Percentiles rank a stretch among this genome's conserved stretches.
These are phyloP conservation scores for Sporothrix sp. DNA, from an alignment of 2,329 filamentous ascomycete genomes.

Conservation along the genomic window DNA sequence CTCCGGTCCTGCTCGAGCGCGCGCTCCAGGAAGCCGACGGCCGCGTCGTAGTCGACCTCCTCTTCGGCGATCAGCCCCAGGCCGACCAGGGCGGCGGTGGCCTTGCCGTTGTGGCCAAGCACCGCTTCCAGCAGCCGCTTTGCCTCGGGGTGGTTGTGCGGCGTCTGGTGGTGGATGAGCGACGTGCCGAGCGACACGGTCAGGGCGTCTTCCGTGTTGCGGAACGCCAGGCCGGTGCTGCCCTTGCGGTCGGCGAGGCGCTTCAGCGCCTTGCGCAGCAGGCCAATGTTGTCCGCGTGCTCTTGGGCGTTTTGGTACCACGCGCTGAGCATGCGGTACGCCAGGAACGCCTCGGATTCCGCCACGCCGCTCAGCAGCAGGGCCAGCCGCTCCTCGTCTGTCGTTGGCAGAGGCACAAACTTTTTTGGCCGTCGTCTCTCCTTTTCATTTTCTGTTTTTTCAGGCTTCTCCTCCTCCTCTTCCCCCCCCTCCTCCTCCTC, in stretches of 20 bases:
- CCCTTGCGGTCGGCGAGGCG: conserved; percentile 49
- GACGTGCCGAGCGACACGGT: conserved; percentile 76
- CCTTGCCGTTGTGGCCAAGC: conserved; percentile 62
- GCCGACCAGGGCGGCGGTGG: conserved; percentile 72
- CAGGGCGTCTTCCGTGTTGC: conserved; percentile 62
- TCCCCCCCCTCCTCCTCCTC: not conserved
- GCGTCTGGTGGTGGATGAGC: conserved; percentile 80
- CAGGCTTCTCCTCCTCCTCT: conserved; percentile 21
- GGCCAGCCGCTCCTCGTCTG: conserved; percentile 67
- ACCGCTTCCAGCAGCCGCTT: conserved; percentile 78
- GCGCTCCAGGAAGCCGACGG: conserved; percentile 68
- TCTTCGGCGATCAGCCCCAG: conserved; percentile 89
- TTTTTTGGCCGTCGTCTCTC: not conserved
- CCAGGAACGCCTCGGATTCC: conserved; percentile 61
- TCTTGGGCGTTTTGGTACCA: conserved; percentile 82
- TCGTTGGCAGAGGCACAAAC: conserved; percentile 42
- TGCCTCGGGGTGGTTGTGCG: conserved; percentile 80
- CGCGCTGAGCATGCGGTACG: conserved; percentile 71
- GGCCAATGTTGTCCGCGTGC: conserved; percentile 69
- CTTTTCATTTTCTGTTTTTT: not conserved
- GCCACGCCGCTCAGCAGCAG: conserved; percentile 69
- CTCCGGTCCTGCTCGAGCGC: conserved; percentile 62
- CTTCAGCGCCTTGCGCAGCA: conserved; percentile 63
- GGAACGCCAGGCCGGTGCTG: conserved; percentile 59
- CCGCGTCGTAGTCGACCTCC: conserved; percentile 76